Conservation (phyloP, 495 filamentous ascomycete genomes). For the Penicillium salamii region DNA sequence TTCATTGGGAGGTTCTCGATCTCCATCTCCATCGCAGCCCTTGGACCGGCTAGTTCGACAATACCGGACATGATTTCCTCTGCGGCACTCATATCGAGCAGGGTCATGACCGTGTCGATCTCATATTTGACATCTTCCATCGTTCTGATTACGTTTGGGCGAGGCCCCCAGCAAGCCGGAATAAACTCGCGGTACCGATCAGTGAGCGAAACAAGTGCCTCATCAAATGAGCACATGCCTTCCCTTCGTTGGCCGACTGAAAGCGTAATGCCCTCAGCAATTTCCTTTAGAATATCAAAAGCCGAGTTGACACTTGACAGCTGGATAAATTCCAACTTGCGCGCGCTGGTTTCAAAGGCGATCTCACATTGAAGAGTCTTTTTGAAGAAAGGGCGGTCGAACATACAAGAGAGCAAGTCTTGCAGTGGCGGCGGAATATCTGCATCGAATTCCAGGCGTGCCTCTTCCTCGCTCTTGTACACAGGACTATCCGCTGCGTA, state of each 20-base stretch:
- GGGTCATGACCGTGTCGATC: conserved; percentile 69
- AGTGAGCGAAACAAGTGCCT: conserved; percentile 58
- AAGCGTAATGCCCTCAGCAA: conserved; percentile 63
- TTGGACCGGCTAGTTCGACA: too few relatives aligned
- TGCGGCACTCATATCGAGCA: conserved; percentile 80
- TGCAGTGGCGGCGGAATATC: conserved; percentile 48
- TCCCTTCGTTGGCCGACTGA: too few relatives aligned
- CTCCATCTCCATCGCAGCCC: conserved; percentile 54
- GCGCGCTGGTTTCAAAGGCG: conserved; percentile 69
- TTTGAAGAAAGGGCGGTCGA: conserved; percentile 69
- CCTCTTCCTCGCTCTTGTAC: conserved; percentile 33
- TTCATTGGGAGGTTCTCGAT: conserved; percentile 67
- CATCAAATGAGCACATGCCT: too few relatives aligned
- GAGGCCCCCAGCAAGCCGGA: too few relatives aligned
- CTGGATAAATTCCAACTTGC: conserved; percentile 80
- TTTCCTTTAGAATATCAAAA: conserved; percentile 69
- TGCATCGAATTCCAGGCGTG: too few relatives aligned
- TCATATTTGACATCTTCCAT: conserved; percentile 63
- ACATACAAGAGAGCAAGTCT: conserved; percentile 73
- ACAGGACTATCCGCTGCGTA: conserved; percentile 62
- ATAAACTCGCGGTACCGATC: too few relatives aligned
- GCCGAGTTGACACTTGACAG: conserved; percentile 72
- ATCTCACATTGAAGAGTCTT: conserved; percentile 62
- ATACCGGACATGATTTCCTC: conserved; percentile 75
- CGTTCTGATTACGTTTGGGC: conserved; percentile 61